These are phyloP conservation scores for Miamiensis avidus DNA, from an alignment of 169 alveolate genomes.

Conservation along the genomic window DNA sequence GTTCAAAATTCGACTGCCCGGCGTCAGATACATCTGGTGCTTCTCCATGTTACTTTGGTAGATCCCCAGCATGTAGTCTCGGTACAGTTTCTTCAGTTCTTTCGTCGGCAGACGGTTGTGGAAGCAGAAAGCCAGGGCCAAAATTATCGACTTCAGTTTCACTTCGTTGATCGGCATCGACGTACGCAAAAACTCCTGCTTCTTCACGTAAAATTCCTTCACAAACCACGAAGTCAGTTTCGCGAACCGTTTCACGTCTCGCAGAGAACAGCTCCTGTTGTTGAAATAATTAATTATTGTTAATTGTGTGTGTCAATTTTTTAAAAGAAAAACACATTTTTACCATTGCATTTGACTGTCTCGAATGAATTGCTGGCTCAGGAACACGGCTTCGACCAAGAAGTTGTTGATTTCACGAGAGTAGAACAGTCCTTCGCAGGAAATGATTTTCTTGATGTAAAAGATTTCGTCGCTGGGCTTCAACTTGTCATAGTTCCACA, in stretches of 20 bases:
- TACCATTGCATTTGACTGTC: background rate
- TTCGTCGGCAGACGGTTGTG: background rate
- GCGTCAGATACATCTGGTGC: background rate
- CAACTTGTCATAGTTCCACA: conserved; percentile 7
- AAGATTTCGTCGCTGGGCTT: background rate
- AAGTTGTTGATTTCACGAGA: conserved; percentile 8
- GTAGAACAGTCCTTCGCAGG: background rate
- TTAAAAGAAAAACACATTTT: background rate
- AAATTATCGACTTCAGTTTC: background rate
- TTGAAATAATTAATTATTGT: no score
- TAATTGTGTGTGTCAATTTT: no score
- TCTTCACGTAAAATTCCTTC: background rate
- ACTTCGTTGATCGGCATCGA: background rate
- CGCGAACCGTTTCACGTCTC: conserved; percentile 12
- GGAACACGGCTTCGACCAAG: conserved; percentile 29
- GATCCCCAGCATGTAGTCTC: background rate
- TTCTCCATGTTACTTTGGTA: background rate
- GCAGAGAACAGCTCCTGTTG: background rate
- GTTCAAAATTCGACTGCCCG: background rate
- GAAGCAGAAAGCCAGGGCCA: background rate
- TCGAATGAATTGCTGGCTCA: background rate
- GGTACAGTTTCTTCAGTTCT: background rate
- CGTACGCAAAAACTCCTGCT: background rate
- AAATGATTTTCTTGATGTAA: background rate
- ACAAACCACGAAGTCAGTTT: conserved; percentile 11